Evolutionary conservation across 345 rosid genomes (phyloP), one percentile per base, ranked within the genome.

Genomic region (Toxicodendron radicans): DNA sequence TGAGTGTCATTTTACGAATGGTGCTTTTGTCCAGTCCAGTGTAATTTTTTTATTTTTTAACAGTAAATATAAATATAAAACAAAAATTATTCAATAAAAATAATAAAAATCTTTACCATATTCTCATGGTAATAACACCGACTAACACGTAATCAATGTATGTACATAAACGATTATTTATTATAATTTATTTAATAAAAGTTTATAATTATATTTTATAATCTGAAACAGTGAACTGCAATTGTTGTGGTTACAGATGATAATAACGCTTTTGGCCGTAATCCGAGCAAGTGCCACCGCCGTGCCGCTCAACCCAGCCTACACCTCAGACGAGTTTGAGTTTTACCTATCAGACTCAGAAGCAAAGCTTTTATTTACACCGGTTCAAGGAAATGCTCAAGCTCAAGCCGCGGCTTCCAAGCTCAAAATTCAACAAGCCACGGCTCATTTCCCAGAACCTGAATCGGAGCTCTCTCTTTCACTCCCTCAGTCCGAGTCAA

Each of bases 291-390:
- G 88, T 13, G 94, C 88, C 64, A 88, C 89, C 51, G 94, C 91
- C 60, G 90, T 92, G 66, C 94, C 94, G 17, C 83, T 90, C 14
- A 90, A 90, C 73, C 72, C 85, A 0, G 92, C 94, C 1, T 90
- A 90, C 82, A 90, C 94, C 1, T 70, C 82, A 14, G 94, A 90
- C 57, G 94, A 90, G 70, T 90, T 88, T 71, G 92, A 85, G 81
- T 90, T 90, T 69, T 90, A 90, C 78, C 85, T 90, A 17, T 86
- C 92, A 9, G 94, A 90, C 75, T 90, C 94, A 20, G 92, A 86
- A 61, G 86, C 94, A 3, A 88, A 85, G 85, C 83, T 88, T 7
- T 76, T 90, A 12, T 14, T 90, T 56, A 86, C 88, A 9, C 65
- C 89, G 3, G 46, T 62, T 18, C 88, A 85, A 64, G 90, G 90